Percentiles rank a stretch among this genome's conserved stretches.
Conservation (phyloP, 306 rosid genomes). For the Elaeagnus macrophylla region DNA sequence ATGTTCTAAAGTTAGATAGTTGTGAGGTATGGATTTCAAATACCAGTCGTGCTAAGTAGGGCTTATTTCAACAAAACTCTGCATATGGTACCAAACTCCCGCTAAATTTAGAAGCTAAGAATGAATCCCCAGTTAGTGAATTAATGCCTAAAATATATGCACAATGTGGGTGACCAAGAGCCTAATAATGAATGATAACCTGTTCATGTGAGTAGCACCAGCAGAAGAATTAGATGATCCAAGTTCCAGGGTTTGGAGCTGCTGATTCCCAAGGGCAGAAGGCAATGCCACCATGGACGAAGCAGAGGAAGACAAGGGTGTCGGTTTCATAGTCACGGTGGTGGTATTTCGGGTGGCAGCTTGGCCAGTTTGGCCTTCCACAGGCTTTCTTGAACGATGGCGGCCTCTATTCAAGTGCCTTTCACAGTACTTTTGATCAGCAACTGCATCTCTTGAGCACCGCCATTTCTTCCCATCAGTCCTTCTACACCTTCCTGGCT, state of each 20-base stretch:
- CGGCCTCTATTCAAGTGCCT: slow-evolving; percentile 96
- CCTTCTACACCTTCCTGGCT: slow-evolving; percentile 96
- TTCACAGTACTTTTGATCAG: slow-evolving; percentile 88
- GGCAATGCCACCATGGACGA: slow-evolving; percentile 29
- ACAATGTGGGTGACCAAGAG: background rate
- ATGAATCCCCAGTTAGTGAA: background rate
- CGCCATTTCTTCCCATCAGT: slow-evolving; percentile 99
- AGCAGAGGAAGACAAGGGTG: slow-evolving; percentile 29
- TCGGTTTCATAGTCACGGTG: slow-evolving; percentile 24
- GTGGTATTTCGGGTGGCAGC: slow-evolving; percentile 33
- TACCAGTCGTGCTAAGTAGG: too few species aligned
- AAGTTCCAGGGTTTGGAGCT: slow-evolving; percentile 36
- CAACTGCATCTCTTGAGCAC: slow-evolving; percentile 95
- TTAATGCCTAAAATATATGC: slow-evolving; percentile 7
- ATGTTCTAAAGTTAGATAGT: too few species aligned
- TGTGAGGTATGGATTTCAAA: too few species aligned
- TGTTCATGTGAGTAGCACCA: slow-evolving; percentile 38
- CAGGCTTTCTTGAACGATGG: slow-evolving; percentile 99
- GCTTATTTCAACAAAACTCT: too few species aligned
- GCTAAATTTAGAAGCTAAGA: too few species aligned
- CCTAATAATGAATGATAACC: slow-evolving; percentile 24
- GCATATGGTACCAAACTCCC: too few species aligned
- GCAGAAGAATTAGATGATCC: slow-evolving; percentile 43
- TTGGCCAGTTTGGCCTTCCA: slow-evolving; percentile 94
- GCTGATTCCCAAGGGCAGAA: slow-evolving; percentile 33